Evolutionary conservation across 495 filamentous ascomycete genomes (phyloP).

Genomic region (Xeromyces bisporus): DNA sequence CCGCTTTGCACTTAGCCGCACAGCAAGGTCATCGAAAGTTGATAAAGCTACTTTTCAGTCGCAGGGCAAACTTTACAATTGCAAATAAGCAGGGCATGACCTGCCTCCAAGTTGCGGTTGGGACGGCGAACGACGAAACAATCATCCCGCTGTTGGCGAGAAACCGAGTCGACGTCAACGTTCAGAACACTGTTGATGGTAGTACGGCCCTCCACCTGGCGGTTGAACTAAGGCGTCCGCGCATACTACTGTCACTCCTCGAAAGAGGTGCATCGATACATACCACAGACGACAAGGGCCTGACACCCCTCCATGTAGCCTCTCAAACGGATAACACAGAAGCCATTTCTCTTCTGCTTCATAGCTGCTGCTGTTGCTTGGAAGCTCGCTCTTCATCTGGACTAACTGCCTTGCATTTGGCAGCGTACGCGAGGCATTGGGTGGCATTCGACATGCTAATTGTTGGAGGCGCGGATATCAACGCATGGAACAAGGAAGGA

Average conservation of each 20-base stretch:
- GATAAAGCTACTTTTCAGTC: constrained; percentile 12
- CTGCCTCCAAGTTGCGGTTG: constrained; percentile 14
- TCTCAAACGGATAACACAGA: constrained; percentile 16
- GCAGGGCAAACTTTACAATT: constrained; percentile 7
- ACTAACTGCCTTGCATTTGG: constrained; percentile 13
- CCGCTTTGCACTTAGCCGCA: constrained; percentile 15
- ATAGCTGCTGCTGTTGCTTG: constrained; percentile 9
- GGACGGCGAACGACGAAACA: constrained; percentile 14
- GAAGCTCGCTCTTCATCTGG: constrained; percentile 12
- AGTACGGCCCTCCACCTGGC: constrained; percentile 21
- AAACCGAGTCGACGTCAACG: constrained; percentile 10
- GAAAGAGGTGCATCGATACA: constrained; percentile 14
- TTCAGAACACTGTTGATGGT: constrained; percentile 12
- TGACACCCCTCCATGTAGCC: constrained; percentile 19
- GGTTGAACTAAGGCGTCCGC: constrained; percentile 9
- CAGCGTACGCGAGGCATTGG: constrained; percentile 13
- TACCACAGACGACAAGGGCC: constrained; percentile 10
- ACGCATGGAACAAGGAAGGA: constrained; percentile 14
- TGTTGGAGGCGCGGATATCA: constrained; percentile 18
- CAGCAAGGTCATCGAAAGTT: constrained; percentile 13
- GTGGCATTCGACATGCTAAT: constrained; percentile 17
- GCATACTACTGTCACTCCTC: constrained; percentile 15
- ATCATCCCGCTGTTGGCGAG: constrained; percentile 16
- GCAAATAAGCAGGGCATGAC: constrained; percentile 8
- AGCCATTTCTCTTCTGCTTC: constrained; percentile 12